Base-by-base conservation (phyloP, 495 filamentous ascomycete species). In the Hyphodiscus hymeniophilus region DNA sequence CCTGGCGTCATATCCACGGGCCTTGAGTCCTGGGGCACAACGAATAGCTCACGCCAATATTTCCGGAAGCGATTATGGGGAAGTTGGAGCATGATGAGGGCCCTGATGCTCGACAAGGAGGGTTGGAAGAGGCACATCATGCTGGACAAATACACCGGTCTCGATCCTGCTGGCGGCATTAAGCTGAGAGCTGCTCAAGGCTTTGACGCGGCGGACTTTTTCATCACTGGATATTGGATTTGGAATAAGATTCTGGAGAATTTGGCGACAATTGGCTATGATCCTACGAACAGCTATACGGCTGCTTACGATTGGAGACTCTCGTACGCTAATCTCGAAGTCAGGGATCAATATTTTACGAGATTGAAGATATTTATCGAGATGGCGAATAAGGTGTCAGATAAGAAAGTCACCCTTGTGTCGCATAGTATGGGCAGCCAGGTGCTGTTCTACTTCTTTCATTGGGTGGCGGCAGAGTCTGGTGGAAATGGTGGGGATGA, bases 201-300 rank as follows among this genome's bases (percentile, higher is more conserved):
- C 3, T 98, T 98, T 60, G 92, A 98, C 63, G 94, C 92, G 7
- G 89, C 92, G n/a, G 92, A 98, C 68, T 96, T 97, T 65, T 89
- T 89, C 62, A 85, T 86, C 56, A 86, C 72, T 3, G 72, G 74
- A 20, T 98, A 98, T 64, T 98, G 92, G 92, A 96, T 98, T 13
- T 98, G 94, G 92, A 15, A 28, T 5, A 98, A 98, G 67, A 95
- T 98, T 44, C 66, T 98, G 21, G 91, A 98, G 60, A 97, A 98
- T 58, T 69, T 98, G 41, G 92, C 92, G 1, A 89, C 85, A 1
- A 84, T 98, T 50, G 94, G 92, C 16, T 97, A 97, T 65, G 94
- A 98, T 57, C 89, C 92, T 23, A 92, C 86, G 12, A 96, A 94
- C 62, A 88, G 90, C 1, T 96, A 88, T 56, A 94, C 89, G 0